Percentiles rank a stretch among this genome's conserved stretches.
These are phyloP conservation scores for Phoma herbarum DNA, from an alignment of 2,329 filamentous ascomycete species.

Conservation along the genomic window DNA sequence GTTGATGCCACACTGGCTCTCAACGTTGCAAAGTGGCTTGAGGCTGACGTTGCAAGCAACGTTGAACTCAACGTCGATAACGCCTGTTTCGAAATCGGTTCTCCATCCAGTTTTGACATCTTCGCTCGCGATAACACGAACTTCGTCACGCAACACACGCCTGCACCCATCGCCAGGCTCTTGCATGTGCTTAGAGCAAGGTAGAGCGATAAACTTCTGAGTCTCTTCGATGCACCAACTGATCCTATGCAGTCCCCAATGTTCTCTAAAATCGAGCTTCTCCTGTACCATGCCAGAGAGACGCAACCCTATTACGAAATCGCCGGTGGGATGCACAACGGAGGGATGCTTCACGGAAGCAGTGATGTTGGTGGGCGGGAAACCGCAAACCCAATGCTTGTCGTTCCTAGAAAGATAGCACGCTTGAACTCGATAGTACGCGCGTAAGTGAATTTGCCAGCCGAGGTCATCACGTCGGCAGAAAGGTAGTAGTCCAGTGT, in stretches of 20 bases:
- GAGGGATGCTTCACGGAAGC: constrained; percentile 82
- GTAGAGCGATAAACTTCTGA: constrained; percentile 78
- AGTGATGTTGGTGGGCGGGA: constrained; percentile 93
- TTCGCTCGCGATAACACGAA: constrained; percentile 78
- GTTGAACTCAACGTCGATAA: constrained; percentile 83
- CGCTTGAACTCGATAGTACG: constrained; percentile 78
- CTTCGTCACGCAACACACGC: constrained; percentile 76
- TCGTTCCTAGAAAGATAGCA: constrained; percentile 79
- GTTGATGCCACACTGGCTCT: constrained; percentile 76
- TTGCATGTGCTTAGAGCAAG: constrained; percentile 79
- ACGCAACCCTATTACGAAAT: constrained; percentile 79
- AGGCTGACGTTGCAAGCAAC: constrained; percentile 67
- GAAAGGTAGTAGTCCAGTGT: constrained; percentile 79
- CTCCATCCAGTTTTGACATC: constrained; percentile 93
- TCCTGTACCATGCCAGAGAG: constrained; percentile 83
- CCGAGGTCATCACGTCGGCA: constrained; percentile 61
- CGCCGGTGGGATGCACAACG: constrained; percentile 85
- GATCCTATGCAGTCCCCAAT: constrained; percentile 91
- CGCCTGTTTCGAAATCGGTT: constrained; percentile 74
- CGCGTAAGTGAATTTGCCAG: constrained; percentile 70
- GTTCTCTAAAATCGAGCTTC: constrained; percentile 72
- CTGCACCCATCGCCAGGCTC: constrained; percentile 72
- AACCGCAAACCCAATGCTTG: constrained; percentile 90
- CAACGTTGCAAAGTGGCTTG: constrained; percentile 80
- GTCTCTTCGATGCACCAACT: constrained; percentile 94